Evolutionary conservation across 345 rosid species (phyloP).

Genomic region (Rhizophora apiculata): DNA sequence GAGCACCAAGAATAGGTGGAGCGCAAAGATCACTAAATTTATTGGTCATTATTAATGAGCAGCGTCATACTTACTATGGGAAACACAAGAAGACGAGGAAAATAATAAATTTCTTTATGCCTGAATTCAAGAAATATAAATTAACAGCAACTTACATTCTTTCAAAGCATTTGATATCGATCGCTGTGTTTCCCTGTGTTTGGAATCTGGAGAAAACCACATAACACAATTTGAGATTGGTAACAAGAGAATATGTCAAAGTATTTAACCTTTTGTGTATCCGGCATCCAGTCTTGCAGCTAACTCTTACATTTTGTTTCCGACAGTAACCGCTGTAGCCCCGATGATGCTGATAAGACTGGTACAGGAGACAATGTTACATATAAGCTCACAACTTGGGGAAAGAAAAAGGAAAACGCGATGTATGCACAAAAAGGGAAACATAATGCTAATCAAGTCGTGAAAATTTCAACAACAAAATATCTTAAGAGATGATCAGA

Average conservation of each 20-base stretch:
- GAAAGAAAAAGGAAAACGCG: background rate
- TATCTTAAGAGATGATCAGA: constrained; percentile 1
- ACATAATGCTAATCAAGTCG: background rate
- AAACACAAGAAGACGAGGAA: no score
- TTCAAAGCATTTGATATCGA: constrained; percentile 24
- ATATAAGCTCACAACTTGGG: background rate
- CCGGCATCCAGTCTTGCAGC: constrained; percentile 4
- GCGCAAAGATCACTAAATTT: no score
- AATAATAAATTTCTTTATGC: background rate
- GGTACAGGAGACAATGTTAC: constrained; percentile 6
- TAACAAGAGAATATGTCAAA: background rate
- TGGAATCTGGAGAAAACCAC: constrained; percentile 34
- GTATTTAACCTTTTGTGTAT: background rate
- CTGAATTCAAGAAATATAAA: background rate
- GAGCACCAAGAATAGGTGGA: no score
- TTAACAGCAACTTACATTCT: constrained; percentile 36
- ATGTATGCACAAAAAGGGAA: background rate
- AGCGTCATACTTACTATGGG: no score
- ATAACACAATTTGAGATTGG: no score
- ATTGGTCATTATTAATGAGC: no score
- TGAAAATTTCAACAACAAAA: background rate
- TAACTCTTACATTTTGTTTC: constrained; percentile 44
- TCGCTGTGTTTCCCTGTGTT: constrained; percentile 16
- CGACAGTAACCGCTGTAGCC: constrained; percentile 39
- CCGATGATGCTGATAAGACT: constrained; percentile 56